A percentile compares a stretch with the other conserved stretches of the same genome.
Evolutionary conservation across 192 early-diverging fungal species (phyloP).

Genomic region (Bifiguratus adelaidae): DNA sequence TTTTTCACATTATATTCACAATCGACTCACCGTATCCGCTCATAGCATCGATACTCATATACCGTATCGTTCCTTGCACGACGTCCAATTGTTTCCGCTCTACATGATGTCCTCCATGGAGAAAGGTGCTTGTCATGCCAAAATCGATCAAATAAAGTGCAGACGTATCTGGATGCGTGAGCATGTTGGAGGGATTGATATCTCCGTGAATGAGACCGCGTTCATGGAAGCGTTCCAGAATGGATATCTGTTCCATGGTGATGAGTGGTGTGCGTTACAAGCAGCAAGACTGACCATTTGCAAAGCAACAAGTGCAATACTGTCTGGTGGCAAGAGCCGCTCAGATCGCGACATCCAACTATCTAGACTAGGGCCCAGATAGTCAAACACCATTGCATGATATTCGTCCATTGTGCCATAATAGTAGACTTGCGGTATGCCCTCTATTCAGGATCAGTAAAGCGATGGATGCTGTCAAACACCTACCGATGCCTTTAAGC

Average conservation of each 20-base stretch:
- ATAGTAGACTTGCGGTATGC: constrained; percentile 80
- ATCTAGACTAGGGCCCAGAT: constrained; percentile 81
- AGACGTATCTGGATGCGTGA: constrained; percentile 79
- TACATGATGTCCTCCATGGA: constrained; percentile 76
- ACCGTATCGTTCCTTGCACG: constrained; percentile 84
- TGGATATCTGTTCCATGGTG: constrained; percentile 29
- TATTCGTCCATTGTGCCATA: constrained; percentile 77
- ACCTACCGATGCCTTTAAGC: constrained; percentile 86
- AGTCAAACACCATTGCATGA: constrained; percentile 82
- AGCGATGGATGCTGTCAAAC: no score
- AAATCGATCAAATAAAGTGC: constrained; percentile 89
- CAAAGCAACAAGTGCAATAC: constrained; percentile 76
- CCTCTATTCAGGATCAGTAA: no score
- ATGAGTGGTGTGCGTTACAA: neutral
- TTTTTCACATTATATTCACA: neutral
- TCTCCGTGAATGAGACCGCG: constrained; percentile 88
- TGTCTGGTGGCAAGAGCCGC: constrained; percentile 82
- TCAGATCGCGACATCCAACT: constrained; percentile 89
- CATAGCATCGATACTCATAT: constrained; percentile 85
- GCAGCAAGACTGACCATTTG: constrained; percentile 55
- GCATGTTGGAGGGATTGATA: constrained; percentile 89
- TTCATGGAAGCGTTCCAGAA: constrained; percentile 62
- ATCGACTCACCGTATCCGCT: constrained; percentile 47
- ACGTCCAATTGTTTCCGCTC: constrained; percentile 90
- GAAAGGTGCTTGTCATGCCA: constrained; percentile 80